phyloP scores from a whole-genome alignment of 2,329 filamentous ascomycete species.

The Periconia sp. region DNA sequence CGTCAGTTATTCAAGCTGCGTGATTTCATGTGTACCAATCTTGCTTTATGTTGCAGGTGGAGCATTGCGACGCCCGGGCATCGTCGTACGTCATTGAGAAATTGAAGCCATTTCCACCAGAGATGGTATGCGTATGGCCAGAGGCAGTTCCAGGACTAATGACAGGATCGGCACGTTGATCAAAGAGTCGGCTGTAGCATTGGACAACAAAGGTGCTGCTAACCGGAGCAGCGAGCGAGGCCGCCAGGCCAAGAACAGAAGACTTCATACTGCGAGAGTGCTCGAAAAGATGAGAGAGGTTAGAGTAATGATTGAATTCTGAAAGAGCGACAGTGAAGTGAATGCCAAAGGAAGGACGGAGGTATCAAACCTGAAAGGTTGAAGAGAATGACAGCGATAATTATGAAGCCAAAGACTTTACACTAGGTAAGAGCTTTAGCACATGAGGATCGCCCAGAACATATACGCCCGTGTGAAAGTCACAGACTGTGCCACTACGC shows the following conservation, averaged over 20 bases:
- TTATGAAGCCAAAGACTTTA: conserved; percentile 2
- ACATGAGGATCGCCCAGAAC: not conserved
- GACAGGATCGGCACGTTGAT: conserved; percentile 70
- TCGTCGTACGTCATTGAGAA: conserved; percentile 65
- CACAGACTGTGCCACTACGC: conserved; percentile 7
- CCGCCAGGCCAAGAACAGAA: conserved; percentile 18
- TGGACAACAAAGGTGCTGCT: conserved; percentile 72
- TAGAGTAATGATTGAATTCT: not conserved
- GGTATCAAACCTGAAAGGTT: conserved; percentile 21
- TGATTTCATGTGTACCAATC: no score
- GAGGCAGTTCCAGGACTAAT: conserved; percentile 65
- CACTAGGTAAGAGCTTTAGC: conserved; percentile 1
- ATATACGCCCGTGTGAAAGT: no score
- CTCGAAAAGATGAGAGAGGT: not conserved
- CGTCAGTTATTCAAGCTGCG: no score
- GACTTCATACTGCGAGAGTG: conserved; percentile 17
- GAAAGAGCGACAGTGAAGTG: conserved; percentile 12
- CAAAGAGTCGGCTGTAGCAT: conserved; percentile 65
- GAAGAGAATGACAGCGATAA: conserved; percentile 3
- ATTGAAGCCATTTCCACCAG: conserved; percentile 72
- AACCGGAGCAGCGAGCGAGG: conserved; percentile 38
- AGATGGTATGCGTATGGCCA: conserved; percentile 70
- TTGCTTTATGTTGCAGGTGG: conserved; percentile 66
- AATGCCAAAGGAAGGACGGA: conserved; percentile 14
- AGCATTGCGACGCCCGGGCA: conserved; percentile 67